phyloP scores from a whole-genome alignment of 495 filamentous ascomycete species.

The Cercophora samala region DNA sequence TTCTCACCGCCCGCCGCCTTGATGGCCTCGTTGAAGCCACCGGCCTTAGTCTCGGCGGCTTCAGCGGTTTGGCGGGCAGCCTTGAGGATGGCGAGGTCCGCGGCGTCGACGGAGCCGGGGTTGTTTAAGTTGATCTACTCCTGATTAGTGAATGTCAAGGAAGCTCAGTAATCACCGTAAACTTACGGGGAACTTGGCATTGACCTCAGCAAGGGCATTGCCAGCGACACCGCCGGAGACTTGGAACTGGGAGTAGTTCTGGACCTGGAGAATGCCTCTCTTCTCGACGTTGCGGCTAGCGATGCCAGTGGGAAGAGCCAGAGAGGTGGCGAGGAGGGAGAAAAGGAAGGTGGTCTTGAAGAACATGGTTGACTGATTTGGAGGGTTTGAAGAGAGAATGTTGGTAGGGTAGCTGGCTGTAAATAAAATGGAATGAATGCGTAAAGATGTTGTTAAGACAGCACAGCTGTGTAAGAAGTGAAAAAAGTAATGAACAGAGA shows the following conservation, averaged over 20 bases:
- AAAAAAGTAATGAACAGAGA: conserved; percentile 13
- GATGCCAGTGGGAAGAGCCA: conserved; percentile 25
- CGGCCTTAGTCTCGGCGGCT: conserved; percentile 37
- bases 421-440: conserved; percentile 10
- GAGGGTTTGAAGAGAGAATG: conserved; percentile 9
- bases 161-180: not conserved
- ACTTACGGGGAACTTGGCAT: conserved; percentile 45
- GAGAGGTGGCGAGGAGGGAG: conserved; percentile 28
- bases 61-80: conserved; percentile 40
- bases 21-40: conserved; percentile 46
- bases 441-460: conserved; percentile 17
- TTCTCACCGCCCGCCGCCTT: conserved; percentile 34
- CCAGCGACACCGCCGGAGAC: conserved; percentile 43
- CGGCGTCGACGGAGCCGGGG: conserved; percentile 34
- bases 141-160: not conserved
- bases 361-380: conserved; percentile 27
- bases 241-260: conserved; percentile 36
- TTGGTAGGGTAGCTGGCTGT: not conserved
- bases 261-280: conserved; percentile 22
- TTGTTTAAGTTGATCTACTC: conserved; percentile 37
- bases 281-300: conserved; percentile 10
- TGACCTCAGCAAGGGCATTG: conserved; percentile 42
- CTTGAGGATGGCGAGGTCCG: conserved; percentile 41
- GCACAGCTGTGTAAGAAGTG: conserved; percentile 29
- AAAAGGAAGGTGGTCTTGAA: conserved; percentile 32